A percentile compares a stretch with the other conserved stretches of the same genome.
These are phyloP conservation scores for Lentithecium fluviatile DNA, from an alignment of 495 filamentous ascomycete genomes.

Conservation along the genomic window DNA sequence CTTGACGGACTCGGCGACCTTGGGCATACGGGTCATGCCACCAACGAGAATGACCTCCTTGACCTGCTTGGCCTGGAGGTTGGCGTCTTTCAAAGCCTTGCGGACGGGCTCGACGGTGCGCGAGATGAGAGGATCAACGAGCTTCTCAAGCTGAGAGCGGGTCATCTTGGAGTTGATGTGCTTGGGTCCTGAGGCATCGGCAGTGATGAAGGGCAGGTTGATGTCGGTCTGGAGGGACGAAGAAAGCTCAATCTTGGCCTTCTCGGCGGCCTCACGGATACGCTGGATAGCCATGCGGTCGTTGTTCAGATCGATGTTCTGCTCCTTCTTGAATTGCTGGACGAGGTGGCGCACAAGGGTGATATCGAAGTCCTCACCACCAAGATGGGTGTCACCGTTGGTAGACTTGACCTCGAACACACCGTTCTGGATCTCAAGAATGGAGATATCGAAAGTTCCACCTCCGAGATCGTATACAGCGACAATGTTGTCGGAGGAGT, in stretches of 20 bases:
- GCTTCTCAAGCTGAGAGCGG: constrained; percentile 84
- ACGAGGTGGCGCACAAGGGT: constrained; percentile 91
- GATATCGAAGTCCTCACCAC: constrained; percentile 99
- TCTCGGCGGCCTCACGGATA: constrained; percentile 99
- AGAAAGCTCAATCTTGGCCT: constrained; percentile 99
- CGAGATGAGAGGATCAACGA: constrained; percentile 88
- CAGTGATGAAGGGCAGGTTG: constrained; percentile 98
- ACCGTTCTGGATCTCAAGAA: constrained; percentile 95
- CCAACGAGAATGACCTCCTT: constrained; percentile 98
- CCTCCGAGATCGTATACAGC: constrained; percentile 98
- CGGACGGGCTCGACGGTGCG: constrained; percentile 88
- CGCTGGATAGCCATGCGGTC: constrained; percentile 99
- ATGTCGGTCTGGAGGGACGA: constrained; percentile 97
- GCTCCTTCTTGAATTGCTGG: constrained; percentile 93
- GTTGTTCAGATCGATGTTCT: constrained; percentile 81
- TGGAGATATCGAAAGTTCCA: constrained; percentile 98
- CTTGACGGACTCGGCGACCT: constrained; percentile 97
- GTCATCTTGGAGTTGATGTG: constrained; percentile 97
- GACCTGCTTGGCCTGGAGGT: constrained; percentile 90
- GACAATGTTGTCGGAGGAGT: constrained; percentile 81
- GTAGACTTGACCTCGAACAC: constrained; percentile 99
- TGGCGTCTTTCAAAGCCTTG: constrained; percentile 97
- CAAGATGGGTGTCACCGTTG: constrained; percentile 96
- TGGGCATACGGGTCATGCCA: constrained; percentile 99
- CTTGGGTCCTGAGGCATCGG: constrained; percentile 89